A percentile compares a stretch with the other conserved stretches of the same genome.
Conservation (phyloP, 345 rosid species). For the Lepidium didymum region DNA sequence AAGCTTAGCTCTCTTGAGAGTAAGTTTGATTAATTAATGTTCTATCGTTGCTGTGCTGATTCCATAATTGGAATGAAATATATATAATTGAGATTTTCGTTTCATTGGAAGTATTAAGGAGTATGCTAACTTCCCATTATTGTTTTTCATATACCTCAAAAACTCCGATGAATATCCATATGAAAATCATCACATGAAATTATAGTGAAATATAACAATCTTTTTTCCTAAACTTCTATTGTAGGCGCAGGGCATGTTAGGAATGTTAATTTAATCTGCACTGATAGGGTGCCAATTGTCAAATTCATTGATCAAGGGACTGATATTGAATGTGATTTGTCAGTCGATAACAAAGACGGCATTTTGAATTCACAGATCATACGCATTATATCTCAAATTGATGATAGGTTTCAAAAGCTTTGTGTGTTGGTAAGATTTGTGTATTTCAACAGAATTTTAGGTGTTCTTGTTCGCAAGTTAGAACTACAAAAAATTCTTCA, state of each 20-base stretch:
- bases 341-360: constrained; percentile 45
- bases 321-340: constrained; percentile 39
- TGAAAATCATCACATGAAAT: background rate
- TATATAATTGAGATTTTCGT: background rate
- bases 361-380: constrained; percentile 39
- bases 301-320: constrained; percentile 37
- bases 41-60: background rate
- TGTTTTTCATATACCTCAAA: no score
- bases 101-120: background rate
- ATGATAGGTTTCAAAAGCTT: constrained; percentile 54
- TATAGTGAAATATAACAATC: background rate
- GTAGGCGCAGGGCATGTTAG: constrained; percentile 41
- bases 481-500: background rate
- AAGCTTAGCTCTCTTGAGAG: constrained; percentile 31
- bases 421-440: constrained; percentile 41
- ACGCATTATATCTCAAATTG: constrained; percentile 38
- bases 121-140: background rate
- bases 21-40: constrained; percentile 3
- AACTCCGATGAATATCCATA: background rate
- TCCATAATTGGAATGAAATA: background rate
- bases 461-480: background rate
- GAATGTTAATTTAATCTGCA: constrained; percentile 28
- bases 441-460: background rate
- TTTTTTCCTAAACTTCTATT: background rate
- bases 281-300: constrained; percentile 53